Evolutionary conservation across 2,329 filamentous ascomycete species (phyloP), one percentile per base, ranked within the genome.

Genomic region (Botryotinia globosa): DNA sequence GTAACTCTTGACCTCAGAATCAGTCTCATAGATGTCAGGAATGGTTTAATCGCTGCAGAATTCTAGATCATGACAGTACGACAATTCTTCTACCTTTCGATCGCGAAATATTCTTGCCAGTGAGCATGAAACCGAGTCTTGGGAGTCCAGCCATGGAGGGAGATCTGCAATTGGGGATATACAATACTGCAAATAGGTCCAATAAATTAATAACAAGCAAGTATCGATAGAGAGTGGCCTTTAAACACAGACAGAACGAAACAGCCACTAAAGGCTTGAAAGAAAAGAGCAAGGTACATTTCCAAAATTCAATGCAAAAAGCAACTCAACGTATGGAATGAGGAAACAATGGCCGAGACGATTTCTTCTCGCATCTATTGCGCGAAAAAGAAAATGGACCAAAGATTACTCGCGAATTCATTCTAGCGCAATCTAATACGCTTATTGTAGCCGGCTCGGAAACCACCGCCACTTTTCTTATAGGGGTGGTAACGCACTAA

Each of bases 341-440:
- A 42, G 70, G 42, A 34, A 59, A 68, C 39, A 61, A 48, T 20
- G 42, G 68, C n/a, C 64, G 44, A 37, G 71, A 72, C n/a, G 71
- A 72, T 48, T 69, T 72, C 22, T 72, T 69, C 45, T 72, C 71
- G 25, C 65, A 72, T 51, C 56, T 69, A 44, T 25, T 63, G 10
- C 54, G 58, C 6, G 44, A 72, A 32, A 69, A 63, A 37, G 64
- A 69, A 4, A 72, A 69, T 16, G 71, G 71, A 34, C 65, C 71
- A 63, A 63, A 54, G 18, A 69, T 72, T n/a, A 63, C 71, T 25
- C 71, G 37, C 1, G 44, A 69, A n/a, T 69, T 72, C 3, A 63
- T 63, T n/a, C 56, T 63, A 25, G 66, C 71, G 16, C 56, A 62
- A 34, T 62, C 44, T 9, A 72, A 44, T 56, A 69, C 56, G 16